Percentiles rank a stretch among this genome's conserved stretches.
Evolutionary conservation across 805 yeast species (phyloP).

Genomic region (Saccharomycopsis sp.): DNA sequence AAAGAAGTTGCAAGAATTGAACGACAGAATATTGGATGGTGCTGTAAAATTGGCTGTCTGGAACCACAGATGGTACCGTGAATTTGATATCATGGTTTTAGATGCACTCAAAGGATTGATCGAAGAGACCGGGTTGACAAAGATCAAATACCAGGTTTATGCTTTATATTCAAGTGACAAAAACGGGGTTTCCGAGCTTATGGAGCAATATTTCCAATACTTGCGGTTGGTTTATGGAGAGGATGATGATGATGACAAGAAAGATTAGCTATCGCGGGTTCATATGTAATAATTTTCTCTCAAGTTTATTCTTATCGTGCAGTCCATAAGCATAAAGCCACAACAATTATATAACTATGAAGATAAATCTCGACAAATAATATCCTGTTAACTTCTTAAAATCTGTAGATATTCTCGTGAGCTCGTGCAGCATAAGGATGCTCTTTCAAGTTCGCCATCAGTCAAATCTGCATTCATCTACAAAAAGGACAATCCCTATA

Average conservation of each 20-base stretch:
- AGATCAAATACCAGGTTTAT: slow-evolving; percentile 63
- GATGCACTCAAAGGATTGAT: slow-evolving; percentile 53
- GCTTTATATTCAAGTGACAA: slow-evolving; percentile 53
- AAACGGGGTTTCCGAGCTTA: slow-evolving; percentile 50
- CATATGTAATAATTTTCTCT: not conserved
- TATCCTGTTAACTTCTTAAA: no score
- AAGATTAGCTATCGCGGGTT: not conserved
- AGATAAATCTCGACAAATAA: not conserved
- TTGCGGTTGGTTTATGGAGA: slow-evolving; percentile 28
- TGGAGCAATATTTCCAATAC: slow-evolving; percentile 45
- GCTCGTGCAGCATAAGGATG: no score
- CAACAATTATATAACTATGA: not conserved
- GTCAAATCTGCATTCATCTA: no score
- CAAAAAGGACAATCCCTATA: no score
- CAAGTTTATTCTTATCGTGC: no score
- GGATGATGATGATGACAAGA: slow-evolving; percentile 7
- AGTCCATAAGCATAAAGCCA: no score
- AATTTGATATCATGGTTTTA: slow-evolving; percentile 69
- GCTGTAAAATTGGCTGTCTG: slow-evolving; percentile 83
- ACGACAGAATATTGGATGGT: slow-evolving; percentile 51
- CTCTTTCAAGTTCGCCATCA: no score
- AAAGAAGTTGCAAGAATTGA: slow-evolving; percentile 34
- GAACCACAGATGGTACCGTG: slow-evolving; percentile 97
- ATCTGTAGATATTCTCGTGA: no score
- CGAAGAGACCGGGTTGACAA: slow-evolving; percentile 70